Evolutionary conservation across 1,139 yeast genomes (phyloP).

Genomic region (Pichia sp.): DNA sequence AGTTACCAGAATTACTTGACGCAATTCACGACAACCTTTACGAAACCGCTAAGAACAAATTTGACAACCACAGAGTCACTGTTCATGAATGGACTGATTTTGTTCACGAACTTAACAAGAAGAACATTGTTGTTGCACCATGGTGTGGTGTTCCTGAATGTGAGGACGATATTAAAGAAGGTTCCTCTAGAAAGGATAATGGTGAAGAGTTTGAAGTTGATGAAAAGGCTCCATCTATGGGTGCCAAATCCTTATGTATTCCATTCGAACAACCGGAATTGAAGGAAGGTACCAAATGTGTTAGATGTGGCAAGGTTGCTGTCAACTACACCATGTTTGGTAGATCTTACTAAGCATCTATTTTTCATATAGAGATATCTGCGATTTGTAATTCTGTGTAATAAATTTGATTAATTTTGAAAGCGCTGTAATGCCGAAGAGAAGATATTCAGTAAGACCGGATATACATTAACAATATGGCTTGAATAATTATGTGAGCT

Average conservation of each 20-base stretch:
- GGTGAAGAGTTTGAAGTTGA: conserved; percentile 84
- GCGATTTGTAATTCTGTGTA: too few species aligned
- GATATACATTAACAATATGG: too few species aligned
- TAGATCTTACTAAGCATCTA: conserved; percentile 63
- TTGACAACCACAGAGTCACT: conserved; percentile 71
- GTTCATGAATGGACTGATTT: conserved; percentile 89
- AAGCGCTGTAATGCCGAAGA: too few species aligned
- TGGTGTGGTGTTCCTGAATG: conserved; percentile 96
- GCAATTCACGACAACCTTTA: conserved; percentile 71
- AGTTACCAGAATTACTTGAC: conserved; percentile 70
- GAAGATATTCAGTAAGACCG: too few species aligned
- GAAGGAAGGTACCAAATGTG: conserved; percentile 75
- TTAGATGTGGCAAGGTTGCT: conserved; percentile 72
- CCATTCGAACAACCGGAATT: conserved; percentile 88
- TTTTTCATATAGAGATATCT: background rate
- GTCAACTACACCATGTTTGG: conserved; percentile 88
- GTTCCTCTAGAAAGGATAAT: conserved; percentile 72
- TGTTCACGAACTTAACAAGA: conserved; percentile 85
- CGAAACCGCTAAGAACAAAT: conserved; percentile 69
- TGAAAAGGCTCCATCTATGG: conserved; percentile 98
- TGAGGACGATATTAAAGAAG: conserved; percentile 95
- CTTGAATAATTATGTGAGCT: too few species aligned
- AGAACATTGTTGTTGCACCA: conserved; percentile 87
- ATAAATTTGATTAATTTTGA: too few species aligned
- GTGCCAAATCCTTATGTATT: conserved; percentile 96